Conservation (phyloP, 495 filamentous ascomycete species). For the Penicillium bovifimosum region DNA sequence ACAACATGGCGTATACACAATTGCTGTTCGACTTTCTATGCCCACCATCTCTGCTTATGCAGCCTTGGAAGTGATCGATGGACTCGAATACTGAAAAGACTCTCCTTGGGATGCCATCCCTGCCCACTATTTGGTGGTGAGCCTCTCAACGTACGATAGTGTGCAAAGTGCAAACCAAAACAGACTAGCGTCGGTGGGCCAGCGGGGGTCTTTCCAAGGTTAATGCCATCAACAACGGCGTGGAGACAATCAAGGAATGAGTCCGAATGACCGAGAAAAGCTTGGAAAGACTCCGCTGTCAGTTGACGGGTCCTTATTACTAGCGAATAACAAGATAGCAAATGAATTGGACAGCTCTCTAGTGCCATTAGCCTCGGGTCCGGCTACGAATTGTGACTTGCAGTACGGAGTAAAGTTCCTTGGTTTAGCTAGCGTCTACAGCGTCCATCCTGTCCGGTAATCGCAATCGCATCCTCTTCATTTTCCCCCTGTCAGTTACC, state of each 20-base stretch:
- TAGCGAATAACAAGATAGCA: conserved; percentile 27
- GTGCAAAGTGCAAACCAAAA: background rate
- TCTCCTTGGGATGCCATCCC: too few species aligned
- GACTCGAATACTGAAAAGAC: too few species aligned
- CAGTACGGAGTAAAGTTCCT: background rate
- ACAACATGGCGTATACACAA: too few species aligned
- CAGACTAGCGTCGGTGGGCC: background rate
- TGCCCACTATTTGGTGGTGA: too few species aligned
- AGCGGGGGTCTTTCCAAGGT: background rate
- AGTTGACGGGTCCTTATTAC: conserved; percentile 19
- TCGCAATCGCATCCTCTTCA: background rate
- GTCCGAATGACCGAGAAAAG: background rate
- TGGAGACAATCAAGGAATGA: background rate
- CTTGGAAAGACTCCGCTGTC: background rate
- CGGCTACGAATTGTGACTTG: background rate
- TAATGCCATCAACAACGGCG: background rate
- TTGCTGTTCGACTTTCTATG: too few species aligned
- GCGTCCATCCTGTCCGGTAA: too few species aligned
- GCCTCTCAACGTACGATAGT: too few species aligned
- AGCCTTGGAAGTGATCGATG: too few species aligned
- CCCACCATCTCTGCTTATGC: too few species aligned
- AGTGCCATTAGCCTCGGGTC: background rate
- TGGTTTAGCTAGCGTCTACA: too few species aligned
- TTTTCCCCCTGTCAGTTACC: background rate
- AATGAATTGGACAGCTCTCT: conserved; percentile 22